A percentile compares a stretch with the other conserved stretches of the same genome.
Evolutionary conservation across 1,284 basidiomycete genomes (phyloP).

Genomic region (Apiotrichum brassicae): DNA sequence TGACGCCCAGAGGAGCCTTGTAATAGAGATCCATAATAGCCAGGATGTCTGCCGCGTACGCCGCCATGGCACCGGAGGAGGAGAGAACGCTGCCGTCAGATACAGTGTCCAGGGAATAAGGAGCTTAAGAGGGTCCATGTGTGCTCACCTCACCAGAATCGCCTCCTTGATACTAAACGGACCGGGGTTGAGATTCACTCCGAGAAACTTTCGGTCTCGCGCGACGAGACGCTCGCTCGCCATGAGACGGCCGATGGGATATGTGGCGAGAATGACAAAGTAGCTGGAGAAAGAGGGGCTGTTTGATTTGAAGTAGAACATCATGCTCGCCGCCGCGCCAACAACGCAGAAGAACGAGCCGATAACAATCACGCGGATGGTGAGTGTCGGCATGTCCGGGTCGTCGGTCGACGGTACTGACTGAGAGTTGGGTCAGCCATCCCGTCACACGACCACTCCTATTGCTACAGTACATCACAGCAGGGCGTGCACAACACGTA

Average conservation of each 20-base stretch:
- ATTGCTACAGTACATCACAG: too few species aligned
- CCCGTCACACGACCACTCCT: too few species aligned
- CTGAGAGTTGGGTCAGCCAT: slow-evolving; percentile 20
- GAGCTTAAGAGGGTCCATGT: too few species aligned
- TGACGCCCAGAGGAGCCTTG: slow-evolving; percentile 40
- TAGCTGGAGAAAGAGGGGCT: slow-evolving; percentile 52
- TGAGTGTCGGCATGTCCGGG: slow-evolving; percentile 51
- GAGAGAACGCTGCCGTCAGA: slow-evolving; percentile 45
- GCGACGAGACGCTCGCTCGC: slow-evolving; percentile 36
- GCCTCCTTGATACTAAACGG: slow-evolving; percentile 50
- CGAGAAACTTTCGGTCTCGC: slow-evolving; percentile 26
- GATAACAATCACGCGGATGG: slow-evolving; percentile 51
- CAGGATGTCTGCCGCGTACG: slow-evolving; percentile 49
- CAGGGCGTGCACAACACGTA: too few species aligned
- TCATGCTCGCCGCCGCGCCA: slow-evolving; percentile 49
- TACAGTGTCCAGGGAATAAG: too few species aligned
- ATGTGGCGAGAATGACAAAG: slow-evolving; percentile 52
- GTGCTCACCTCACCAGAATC: slow-evolving; percentile 38
- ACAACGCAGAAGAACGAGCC: slow-evolving; percentile 52
- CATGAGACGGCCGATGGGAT: slow-evolving; percentile 48
- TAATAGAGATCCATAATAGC: slow-evolving; percentile 50
- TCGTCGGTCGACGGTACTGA: slow-evolving; percentile 54
- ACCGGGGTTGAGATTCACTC: slow-evolving; percentile 50
- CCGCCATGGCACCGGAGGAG: slow-evolving; percentile 47
- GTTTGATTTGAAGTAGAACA: slow-evolving; percentile 51